Percentiles rank a stretch among this genome's conserved stretches.
Evolutionary conservation across 1,284 basidiomycete species (phyloP).

Genomic region (Naganishia sp.): DNA sequence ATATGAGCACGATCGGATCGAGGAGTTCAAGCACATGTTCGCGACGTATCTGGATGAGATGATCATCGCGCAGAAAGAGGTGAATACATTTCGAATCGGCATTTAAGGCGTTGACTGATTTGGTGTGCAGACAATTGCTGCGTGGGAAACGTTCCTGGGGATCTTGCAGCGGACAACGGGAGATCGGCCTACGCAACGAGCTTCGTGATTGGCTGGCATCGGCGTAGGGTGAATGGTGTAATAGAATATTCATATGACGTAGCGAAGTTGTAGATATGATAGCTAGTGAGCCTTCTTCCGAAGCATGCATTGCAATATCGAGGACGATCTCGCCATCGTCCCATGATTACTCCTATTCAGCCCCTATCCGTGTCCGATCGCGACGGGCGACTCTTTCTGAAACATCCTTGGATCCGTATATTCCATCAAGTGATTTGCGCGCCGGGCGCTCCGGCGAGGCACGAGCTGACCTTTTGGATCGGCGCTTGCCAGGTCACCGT

Average conservation of each 20-base stretch:
- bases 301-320: background rate
- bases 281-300: background rate
- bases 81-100: background rate
- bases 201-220: background rate
- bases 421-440: no score
- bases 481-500: background rate
- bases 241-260: background rate
- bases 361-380: background rate
- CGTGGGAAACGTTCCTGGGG: constrained; percentile 17
- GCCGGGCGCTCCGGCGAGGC: no score
- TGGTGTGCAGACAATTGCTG: constrained; percentile 12
- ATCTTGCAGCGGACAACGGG: constrained; percentile 18
- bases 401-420: background rate
- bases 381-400: constrained; percentile 4
- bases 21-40: constrained; percentile 55
- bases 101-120: background rate
- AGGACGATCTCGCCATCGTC: background rate
- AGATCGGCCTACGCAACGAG: constrained; percentile 17
- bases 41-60: constrained; percentile 47
- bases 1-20: constrained; percentile 89
- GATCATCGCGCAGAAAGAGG: constrained; percentile 46
- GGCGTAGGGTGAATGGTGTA: no score
- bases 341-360: background rate
- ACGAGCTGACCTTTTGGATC: background rate
- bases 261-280: constrained; percentile 12